Evolutionary conservation across 2,329 filamentous ascomycete genomes (phyloP), one percentile per base, ranked within the genome.

Genomic region (Trichophyton equinum): DNA sequence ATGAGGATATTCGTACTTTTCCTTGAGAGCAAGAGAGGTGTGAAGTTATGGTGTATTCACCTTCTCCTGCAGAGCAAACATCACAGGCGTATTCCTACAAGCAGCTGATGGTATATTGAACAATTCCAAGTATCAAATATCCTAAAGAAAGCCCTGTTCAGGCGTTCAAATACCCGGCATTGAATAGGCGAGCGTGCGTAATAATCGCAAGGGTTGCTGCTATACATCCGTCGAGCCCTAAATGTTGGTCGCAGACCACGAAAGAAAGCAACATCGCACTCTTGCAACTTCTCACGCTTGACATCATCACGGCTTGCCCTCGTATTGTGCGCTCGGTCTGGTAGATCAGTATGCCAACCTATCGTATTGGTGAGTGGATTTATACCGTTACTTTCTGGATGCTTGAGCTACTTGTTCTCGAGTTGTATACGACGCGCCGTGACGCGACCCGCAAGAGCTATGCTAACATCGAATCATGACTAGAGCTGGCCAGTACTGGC

Each of bases 401-500:
- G 18, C 18, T 11, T 27, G 38, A 57, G 15, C n/a, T 36, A 27
- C 13, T 55, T n/a, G 15, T n/a, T 44, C n/a, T n/a, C 40, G 5
- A 18, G 40, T 4, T 30, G 7, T 18, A 13, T 30, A 13, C 9
- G 4, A 55, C 51, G 51, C 51, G 51, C 25, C 51, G 30, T 20
- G 27, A 55, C 51, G 51, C 51, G 51, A 33, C 27, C 7, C 6
- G 6, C n/a, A 44, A 44, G 11, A 7, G 15, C 27, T 11, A 20
- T 55, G 5, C 51, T 55, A 55, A 55, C 6, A 9, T 33, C 27
- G 15, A 33, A 36, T 36, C 9, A 30, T 11, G 30, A 53, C 58
- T 68, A 95, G 91, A 95, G 73, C 67, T 86, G 36, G 82, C 87
- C n/a, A 75, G 79, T 53, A 87, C 81, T 70, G 82, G 80, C 68